These are phyloP conservation scores for Coniochaeta sp. DNA, from an alignment of 2,329 filamentous ascomycete species.

Conservation along the genomic window DNA sequence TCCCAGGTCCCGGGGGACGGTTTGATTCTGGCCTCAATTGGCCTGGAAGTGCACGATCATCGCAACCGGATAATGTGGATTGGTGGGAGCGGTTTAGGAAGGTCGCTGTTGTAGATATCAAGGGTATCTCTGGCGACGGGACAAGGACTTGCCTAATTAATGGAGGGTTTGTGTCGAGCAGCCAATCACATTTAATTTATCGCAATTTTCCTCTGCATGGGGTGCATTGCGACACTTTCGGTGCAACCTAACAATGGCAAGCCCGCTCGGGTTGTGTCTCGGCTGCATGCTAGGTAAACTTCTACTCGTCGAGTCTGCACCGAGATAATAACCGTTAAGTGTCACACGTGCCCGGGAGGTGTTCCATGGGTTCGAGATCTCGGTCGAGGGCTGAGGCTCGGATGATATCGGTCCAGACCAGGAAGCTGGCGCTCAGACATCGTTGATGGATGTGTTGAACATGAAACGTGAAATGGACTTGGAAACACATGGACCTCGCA, in stretches of 20 bases:
- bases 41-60: no score
- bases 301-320: no score
- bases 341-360: no score
- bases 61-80: not conserved
- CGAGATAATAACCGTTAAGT: no score
- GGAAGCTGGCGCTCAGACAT: no score
- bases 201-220: not conserved
- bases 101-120: not conserved
- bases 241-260: not conserved
- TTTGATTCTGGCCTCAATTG: not conserved
- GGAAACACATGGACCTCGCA: no score
- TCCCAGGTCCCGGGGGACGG: not conserved
- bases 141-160: slow-evolving; percentile 4
- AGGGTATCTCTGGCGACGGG: not conserved
- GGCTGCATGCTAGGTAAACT: no score
- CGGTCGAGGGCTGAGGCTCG: no score
- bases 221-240: not conserved
- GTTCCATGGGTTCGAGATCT: no score
- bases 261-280: not conserved
- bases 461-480: no score
- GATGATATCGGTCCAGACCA: no score
- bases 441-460: no score
- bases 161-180: not conserved
- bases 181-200: not conserved
- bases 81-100: slow-evolving; percentile 3